Evolutionary conservation across 257 asterid genomes (phyloP).

Genomic region (Plantago ovata): DNA sequence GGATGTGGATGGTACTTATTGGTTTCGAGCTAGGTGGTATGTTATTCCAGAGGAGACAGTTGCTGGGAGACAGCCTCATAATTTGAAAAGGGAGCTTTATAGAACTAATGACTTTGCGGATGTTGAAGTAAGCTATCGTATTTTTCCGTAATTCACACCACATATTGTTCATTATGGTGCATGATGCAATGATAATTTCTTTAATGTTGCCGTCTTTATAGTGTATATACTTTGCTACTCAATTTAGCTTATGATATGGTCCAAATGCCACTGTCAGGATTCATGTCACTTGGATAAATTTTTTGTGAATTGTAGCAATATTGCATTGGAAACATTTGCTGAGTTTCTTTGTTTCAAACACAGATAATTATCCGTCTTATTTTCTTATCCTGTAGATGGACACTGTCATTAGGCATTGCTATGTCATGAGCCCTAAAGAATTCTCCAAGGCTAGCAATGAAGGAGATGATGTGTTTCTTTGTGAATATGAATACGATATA

Average conservation of each 20-base stretch:
- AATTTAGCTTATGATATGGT: slow-evolving; percentile 2
- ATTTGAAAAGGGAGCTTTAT: slow-evolving; percentile 87
- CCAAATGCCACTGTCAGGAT: neutral
- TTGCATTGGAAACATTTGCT: too few relatives aligned
- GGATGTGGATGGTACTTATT: slow-evolving; percentile 79
- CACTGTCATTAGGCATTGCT: slow-evolving; percentile 74
- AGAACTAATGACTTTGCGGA: slow-evolving; percentile 73
- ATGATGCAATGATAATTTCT: slow-evolving; percentile 7
- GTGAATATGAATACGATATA: slow-evolving; percentile 86
- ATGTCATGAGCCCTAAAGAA: slow-evolving; percentile 67
- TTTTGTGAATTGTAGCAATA: too few relatives aligned
- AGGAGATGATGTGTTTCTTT: slow-evolving; percentile 90
- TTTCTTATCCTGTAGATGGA: slow-evolving; percentile 58
- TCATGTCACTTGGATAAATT: too few relatives aligned
- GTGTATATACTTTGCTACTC: neutral
- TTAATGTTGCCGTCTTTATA: neutral
- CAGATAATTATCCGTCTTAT: slow-evolving; percentile 3
- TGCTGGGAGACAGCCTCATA: slow-evolving; percentile 88
- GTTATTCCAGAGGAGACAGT: slow-evolving; percentile 86
- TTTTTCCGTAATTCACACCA: neutral
- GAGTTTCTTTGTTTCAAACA: slow-evolving; percentile 3
- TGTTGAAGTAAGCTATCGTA: slow-evolving; percentile 53
- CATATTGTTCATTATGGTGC: neutral
- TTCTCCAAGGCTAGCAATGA: slow-evolving; percentile 59
- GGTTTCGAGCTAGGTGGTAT: slow-evolving; percentile 83